These are phyloP conservation scores for Fraxinus platypoda DNA, from an alignment of 305 asterid species.

Conservation along the genomic window DNA sequence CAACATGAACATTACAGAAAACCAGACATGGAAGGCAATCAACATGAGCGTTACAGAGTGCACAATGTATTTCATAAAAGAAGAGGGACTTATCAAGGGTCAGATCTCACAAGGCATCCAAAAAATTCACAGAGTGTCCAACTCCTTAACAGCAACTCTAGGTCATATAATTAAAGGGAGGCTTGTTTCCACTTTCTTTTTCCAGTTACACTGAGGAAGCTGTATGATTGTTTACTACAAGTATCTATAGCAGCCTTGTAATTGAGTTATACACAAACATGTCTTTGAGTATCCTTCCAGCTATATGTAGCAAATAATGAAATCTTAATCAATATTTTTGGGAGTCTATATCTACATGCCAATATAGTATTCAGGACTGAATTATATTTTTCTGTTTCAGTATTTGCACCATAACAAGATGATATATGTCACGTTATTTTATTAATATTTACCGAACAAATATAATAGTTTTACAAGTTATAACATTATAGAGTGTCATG, in stretches of 20 bases:
- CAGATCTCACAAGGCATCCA: conserved; percentile 12
- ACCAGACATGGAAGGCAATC: background rate
- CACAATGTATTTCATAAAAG: conserved; percentile 13
- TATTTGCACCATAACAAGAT: background rate
- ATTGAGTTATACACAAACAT: background rate
- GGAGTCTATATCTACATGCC: background rate
- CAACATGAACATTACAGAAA: background rate
- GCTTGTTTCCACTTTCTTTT: conserved; percentile 14
- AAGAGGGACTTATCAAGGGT: conserved; percentile 27
- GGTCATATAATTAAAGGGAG: conserved; percentile 10
- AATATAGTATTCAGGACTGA: background rate
- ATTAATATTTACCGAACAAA: no score
- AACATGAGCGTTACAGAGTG: background rate
- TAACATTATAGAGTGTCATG: background rate
- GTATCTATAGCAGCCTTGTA: background rate
- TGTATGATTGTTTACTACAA: background rate
- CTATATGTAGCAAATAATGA: background rate
- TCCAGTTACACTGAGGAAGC: background rate
- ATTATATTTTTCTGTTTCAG: background rate
- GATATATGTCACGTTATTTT: no score
- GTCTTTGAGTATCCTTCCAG: background rate
- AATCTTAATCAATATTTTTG: background rate
- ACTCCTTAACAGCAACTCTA: background rate
- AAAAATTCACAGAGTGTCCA: background rate
- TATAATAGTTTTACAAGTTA: background rate